Percentiles rank a stretch among this genome's conserved stretches.
Conservation (phyloP, 176 grass and related monocot species). For the Musa troglodytarum region DNA sequence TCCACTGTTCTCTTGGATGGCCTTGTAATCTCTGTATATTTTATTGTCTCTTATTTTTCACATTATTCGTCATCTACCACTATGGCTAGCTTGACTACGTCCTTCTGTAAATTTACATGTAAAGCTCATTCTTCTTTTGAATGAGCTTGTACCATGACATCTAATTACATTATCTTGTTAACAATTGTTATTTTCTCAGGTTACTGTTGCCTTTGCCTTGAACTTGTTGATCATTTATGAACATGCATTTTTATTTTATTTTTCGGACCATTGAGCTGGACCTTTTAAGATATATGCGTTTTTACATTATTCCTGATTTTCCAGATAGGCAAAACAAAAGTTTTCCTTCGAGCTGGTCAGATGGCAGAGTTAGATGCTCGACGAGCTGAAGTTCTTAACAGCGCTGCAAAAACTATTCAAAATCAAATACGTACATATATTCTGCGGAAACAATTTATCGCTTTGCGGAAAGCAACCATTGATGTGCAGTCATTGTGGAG, state of each 20-base stretch:
- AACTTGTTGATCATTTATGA: not conserved
- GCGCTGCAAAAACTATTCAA: constrained; percentile 91
- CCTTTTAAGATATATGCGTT: not conserved
- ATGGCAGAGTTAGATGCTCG: constrained; percentile 98
- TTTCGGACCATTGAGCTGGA: not conserved
- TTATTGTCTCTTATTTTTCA: not conserved
- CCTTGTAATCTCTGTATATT: not conserved
- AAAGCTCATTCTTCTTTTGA: not conserved
- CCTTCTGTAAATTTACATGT: not conserved
- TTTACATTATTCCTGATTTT: constrained; percentile 19
- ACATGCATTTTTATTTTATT: not conserved
- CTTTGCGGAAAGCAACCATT: constrained; percentile 67
- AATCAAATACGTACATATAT: constrained; percentile 89
- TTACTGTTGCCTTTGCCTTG: not conserved
- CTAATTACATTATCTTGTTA: not conserved
- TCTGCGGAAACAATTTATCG: constrained; percentile 80
- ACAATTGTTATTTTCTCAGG: not conserved
- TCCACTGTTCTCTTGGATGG: not conserved
- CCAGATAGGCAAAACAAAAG: constrained; percentile 97
- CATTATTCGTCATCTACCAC: not conserved
- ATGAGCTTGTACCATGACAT: not conserved
- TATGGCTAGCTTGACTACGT: not conserved
- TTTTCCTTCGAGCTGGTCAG: constrained; percentile 97
- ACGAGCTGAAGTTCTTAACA: constrained; percentile 92
- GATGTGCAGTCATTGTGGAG: constrained; percentile 87